Conservation (phyloP, 352 stramenopile genomes). For the Thraustochytrium striatum region DNA sequence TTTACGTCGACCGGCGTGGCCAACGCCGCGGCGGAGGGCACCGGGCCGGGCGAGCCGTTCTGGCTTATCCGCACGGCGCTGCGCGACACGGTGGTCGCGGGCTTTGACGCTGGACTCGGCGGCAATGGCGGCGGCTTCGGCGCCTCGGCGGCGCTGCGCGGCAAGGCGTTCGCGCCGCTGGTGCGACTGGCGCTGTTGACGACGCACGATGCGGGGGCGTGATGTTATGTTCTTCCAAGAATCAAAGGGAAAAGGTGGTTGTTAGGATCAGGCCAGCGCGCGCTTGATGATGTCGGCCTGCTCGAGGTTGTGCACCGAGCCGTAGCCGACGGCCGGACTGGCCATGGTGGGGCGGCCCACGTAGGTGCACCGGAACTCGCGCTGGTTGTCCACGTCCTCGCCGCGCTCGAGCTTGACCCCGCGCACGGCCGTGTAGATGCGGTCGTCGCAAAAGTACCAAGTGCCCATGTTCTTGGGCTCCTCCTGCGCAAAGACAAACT, state of each 20-base stretch:
- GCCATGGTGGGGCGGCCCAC: slow-evolving; percentile 86
- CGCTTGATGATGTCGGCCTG: slow-evolving; percentile 84
- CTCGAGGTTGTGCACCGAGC: slow-evolving; percentile 84
- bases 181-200: neutral
- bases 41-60: neutral
- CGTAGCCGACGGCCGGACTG: slow-evolving; percentile 90
- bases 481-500: slow-evolving; percentile 95
- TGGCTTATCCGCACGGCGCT: neutral
- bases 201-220: slow-evolving; percentile 14
- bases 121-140: too few species aligned
- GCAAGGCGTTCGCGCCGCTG: neutral
- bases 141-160: too few species aligned
- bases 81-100: slow-evolving; percentile 7
- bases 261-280: too few species aligned
- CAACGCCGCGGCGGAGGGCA: neutral
- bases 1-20: slow-evolving; percentile 37
- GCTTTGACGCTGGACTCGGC: slow-evolving; percentile 6
- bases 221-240: neutral
- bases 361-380: slow-evolving; percentile 79
- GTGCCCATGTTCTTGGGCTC: slow-evolving; percentile 97
- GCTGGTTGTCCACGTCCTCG: slow-evolving; percentile 50
- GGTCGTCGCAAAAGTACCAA: slow-evolving; percentile 82
- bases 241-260: slow-evolving; percentile 7
- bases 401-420: slow-evolving; percentile 64
- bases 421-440: slow-evolving; percentile 88